Base-by-base conservation (phyloP, 73 alveolate species). In the Paramecium pentaurelia region DNA sequence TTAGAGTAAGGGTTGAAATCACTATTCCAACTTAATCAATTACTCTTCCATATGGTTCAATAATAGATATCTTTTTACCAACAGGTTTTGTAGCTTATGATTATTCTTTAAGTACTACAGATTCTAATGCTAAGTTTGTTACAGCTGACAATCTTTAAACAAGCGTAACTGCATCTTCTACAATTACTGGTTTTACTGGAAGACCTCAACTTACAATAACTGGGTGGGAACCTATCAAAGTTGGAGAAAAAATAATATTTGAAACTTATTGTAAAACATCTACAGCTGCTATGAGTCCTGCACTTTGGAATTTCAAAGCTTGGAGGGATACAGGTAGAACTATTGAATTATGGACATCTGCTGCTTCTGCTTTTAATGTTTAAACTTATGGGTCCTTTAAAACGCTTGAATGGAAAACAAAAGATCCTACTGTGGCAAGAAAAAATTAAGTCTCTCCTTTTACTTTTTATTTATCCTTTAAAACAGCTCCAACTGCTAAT, bases 311-410 rank as follows among this genome's bases (percentile, higher is more conserved):
- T 42, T 54, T 86, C 25, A 47, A 60, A 14, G 60, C 70, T 34
- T 86, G 85, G 71, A 40, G 12, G 58, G 93, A 86, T 64, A 27
- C 93, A 20, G 71, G 58, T 86, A 60, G 93, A 10, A 86, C 93
- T 6, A 86, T 60, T 54, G 44, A 40, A 42, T 47, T 86, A 18
- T 64, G 73, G 38, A 34, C 93, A 1, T 40, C 64, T n/a, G 44
- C 71, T 60, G 87, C 87, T 28, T 25, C 64, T n/a, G 88, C 77
- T 8, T 77, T 77, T 32, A 27, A 47, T 6, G 85, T 86, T 4
- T 60, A 73, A 38, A 6, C 71, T 32, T 86, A 86, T 86, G 93
- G 42, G 22, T 36, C 88, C 2, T 64, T 77, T 34, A 49, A 58
- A 42, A 42, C 59, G 10, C 71, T 68, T 30, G 70, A 86, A 16